Percentiles rank a stretch among this genome's conserved stretches.
These are phyloP conservation scores for Paspalum vaginatum DNA, from an alignment of 176 grass and related monocot species.

Conservation along the genomic window DNA sequence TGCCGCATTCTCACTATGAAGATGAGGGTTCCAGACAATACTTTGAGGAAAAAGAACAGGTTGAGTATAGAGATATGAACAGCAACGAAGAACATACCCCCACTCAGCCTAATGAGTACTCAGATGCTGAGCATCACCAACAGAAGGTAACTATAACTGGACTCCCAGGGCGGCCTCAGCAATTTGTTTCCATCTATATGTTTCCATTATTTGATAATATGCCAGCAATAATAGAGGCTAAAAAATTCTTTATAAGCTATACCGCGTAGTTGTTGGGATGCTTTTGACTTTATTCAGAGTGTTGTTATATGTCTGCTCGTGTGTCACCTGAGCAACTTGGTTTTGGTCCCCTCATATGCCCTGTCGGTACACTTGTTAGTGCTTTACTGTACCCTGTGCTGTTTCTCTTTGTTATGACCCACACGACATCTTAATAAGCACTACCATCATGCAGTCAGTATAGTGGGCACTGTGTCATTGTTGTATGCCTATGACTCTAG, in stretches of 20 bases:
- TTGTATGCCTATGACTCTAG: constrained; percentile 12
- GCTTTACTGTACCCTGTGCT: background rate
- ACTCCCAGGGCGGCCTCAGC: background rate
- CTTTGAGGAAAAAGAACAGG: constrained; percentile 45
- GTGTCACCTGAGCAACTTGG: constrained; percentile 17
- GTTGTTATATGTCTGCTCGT: background rate
- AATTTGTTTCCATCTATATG: constrained; percentile 26
- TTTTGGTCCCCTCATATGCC: constrained; percentile 44
- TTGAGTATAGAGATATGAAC: constrained; percentile 49
- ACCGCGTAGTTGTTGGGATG: constrained; percentile 10
- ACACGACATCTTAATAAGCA: constrained; percentile 14
- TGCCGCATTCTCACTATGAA: constrained; percentile 39
- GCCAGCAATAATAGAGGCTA: constrained; percentile 23
- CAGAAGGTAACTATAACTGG: constrained; percentile 44
- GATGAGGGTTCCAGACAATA: constrained; percentile 50
- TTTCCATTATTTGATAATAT: constrained; percentile 14
- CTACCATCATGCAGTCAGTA: constrained; percentile 4
- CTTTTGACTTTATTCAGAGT: constrained; percentile 30
- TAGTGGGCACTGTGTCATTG: constrained; percentile 31
- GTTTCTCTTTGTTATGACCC: constrained; percentile 24
- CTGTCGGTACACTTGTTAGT: constrained; percentile 16
- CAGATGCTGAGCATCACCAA: constrained; percentile 30
- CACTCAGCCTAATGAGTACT: constrained; percentile 45
- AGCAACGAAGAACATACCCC: constrained; percentile 45
- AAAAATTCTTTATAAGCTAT: constrained; percentile 1